Base-by-base conservation (phyloP, 768 basidiomycete species). In the Lanmaoa rubissima region DNA sequence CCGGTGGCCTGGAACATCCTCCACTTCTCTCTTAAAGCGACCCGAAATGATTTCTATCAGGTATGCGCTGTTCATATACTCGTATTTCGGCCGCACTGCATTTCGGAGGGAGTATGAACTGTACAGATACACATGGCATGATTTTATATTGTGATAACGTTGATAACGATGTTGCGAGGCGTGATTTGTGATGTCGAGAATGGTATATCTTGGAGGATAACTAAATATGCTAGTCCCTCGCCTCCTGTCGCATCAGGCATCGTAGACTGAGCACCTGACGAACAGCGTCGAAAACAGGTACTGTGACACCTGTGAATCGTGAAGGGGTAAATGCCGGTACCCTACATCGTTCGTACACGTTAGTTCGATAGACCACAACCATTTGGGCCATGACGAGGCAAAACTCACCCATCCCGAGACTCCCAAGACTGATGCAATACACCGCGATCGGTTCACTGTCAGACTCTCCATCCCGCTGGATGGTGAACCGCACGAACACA, bases 261-360 rank as follows among this genome's bases (percentile, higher is more conserved):
- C 73, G 4, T 71, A 66, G 38, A 92, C 70, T 17, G 79, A 73
- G 45, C 87, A 81, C 53, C 82, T 74, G 21, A 96, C 86, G 65
- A 98, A 97, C 17, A 98, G 77, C n/a, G 94, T 94, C 24, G 94
- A 92, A 73, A 95, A 98, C 48, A 98, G 76, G 66, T 88, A 91
- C 66, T 94, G 93, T 39, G 89, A 88, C 43, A 92, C 83, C 68
- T 94, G 88, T 2, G 82, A 74, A 71, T 98, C 96, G 65, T 94
- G 91, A 36, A 98, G 75, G 0, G 96, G 94, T 6, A 98, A 71
- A 72, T 98, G 91, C 9, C 92, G 85, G 68, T 88, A 98, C 2
- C 96, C 95, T 92, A 44, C 7, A 26, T 19, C 9, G 6, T 13
- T 8, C 43, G n/a, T 5, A 1, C 45, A 11, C 3, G 31, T 45